Percentiles rank a stretch among this genome's conserved stretches.
phyloP scores from a whole-genome alignment of 495 filamentous ascomycete species.

The Penicillium cosmopolitanum region DNA sequence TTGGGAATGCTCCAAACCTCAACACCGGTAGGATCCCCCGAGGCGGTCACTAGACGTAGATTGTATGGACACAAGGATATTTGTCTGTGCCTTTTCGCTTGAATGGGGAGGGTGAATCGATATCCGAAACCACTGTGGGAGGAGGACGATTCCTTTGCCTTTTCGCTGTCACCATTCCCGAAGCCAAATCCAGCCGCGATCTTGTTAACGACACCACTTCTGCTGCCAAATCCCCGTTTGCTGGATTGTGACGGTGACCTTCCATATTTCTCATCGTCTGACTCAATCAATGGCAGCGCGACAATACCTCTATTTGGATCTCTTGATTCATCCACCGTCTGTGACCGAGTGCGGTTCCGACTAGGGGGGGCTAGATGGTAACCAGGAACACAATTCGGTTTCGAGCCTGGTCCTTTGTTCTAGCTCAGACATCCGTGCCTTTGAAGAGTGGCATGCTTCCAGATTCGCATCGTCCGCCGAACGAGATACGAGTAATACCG shows the following conservation, averaged over 20 bases:
- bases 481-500: neutral
- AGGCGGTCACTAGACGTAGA: neutral
- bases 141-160: neutral
- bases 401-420: neutral
- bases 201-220: neutral
- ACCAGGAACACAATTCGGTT: neutral
- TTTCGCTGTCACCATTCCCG: neutral
- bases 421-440: neutral
- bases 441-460: too few species aligned
- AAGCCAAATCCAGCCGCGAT: neutral
- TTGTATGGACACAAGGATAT: neutral
- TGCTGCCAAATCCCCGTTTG: neutral
- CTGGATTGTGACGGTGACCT: neutral
- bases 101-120: neutral
- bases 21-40: neutral
- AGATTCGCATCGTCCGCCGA: neutral
- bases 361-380: neutral
- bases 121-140: neutral
- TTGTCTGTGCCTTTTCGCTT: neutral
- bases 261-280: neutral
- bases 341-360: neutral
- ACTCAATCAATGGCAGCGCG: neutral
- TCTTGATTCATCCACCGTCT: slow-evolving; percentile 1
- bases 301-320: neutral
- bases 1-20: neutral